Evolutionary conservation across 2,329 filamentous ascomycete genomes (phyloP).

Genomic region (Beauveria caledonica): DNA sequence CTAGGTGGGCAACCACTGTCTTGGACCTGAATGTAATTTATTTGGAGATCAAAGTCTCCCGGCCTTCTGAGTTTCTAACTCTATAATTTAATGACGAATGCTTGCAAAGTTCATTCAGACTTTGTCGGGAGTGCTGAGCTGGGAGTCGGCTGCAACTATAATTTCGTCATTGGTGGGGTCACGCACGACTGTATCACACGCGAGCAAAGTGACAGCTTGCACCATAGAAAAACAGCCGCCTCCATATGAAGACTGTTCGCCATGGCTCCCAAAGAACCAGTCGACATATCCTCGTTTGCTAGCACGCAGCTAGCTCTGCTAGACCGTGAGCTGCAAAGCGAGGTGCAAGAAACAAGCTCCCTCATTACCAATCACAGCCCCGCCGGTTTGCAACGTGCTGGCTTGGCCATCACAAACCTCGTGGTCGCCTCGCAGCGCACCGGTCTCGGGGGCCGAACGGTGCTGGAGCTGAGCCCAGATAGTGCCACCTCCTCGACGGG

Average conservation of each 20-base stretch:
- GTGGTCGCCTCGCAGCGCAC: constrained; percentile 69
- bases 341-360: constrained; percentile 60
- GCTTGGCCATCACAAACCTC: constrained; percentile 73
- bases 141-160: not conserved
- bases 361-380: constrained; percentile 63
- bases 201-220: not conserved
- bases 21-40: not conserved
- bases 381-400: constrained; percentile 61
- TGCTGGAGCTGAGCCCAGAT: constrained; percentile 72
- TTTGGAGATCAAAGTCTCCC: not conserved
- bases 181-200: not conserved
- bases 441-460: constrained; percentile 81
- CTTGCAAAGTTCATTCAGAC: not conserved
- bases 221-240: not conserved
- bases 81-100: not conserved
- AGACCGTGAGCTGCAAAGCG: constrained; percentile 60
- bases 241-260: not conserved
- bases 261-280: constrained; percentile 33
- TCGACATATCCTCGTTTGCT: constrained; percentile 62
- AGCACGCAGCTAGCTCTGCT: constrained; percentile 63
- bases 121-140: not conserved
- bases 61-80: fast-evolving
- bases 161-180: constrained; percentile 11
- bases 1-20: not conserved
- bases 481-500: constrained; percentile 49